These are phyloP conservation scores for Russula vinacea DNA, from an alignment of 768 basidiomycete species.

Conservation along the genomic window DNA sequence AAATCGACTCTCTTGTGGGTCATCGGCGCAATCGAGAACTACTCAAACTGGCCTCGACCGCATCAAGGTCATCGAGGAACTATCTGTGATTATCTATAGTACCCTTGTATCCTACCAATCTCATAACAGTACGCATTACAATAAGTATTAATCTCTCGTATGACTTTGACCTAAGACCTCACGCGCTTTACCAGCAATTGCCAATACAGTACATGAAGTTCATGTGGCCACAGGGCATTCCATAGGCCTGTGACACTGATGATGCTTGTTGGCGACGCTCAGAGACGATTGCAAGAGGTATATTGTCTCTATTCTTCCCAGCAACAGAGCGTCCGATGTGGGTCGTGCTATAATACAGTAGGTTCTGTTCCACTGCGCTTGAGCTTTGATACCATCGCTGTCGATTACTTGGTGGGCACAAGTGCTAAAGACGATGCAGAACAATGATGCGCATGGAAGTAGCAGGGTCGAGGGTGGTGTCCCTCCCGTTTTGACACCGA, in stretches of 20 bases:
- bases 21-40: too few species aligned
- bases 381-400: background rate
- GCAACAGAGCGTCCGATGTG: background rate
- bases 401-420: background rate
- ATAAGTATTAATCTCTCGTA: too few species aligned
- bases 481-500: conserved; percentile 11
- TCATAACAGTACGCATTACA: too few species aligned
- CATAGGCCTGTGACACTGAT: background rate
- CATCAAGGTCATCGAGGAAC: too few species aligned
- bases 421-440: conserved; percentile 19
- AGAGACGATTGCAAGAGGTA: conserved; percentile 22
- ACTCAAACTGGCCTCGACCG: too few species aligned
- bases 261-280: conserved; percentile 6
- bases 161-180: too few species aligned
- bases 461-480: conserved; percentile 20
- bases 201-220: too few species aligned
- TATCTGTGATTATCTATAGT: too few species aligned
- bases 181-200: too few species aligned
- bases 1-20: too few species aligned
- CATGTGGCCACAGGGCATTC: background rate
- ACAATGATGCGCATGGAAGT: conserved; percentile 22
- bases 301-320: conserved; percentile 8
- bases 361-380: conserved; percentile 17
- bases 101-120: too few species aligned
- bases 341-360: background rate